Evolutionary conservation across 2,329 filamentous ascomycete genomes (phyloP), one percentile per base, ranked within the genome.

Genomic region (Mariannaea sp.): DNA sequence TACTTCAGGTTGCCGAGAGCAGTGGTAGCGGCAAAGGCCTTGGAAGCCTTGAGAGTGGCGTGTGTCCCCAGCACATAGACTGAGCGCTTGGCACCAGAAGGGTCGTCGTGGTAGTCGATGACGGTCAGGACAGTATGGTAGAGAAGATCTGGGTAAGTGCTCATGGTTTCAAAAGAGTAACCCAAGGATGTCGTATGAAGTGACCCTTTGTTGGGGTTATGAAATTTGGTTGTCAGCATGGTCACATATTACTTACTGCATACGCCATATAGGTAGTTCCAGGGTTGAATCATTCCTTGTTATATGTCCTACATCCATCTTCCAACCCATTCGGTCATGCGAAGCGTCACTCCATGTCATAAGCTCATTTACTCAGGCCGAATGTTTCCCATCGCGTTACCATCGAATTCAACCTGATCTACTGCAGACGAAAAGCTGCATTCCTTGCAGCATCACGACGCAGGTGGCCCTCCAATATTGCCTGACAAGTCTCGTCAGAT

Each of bases 31-130:
- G 74, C 68, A 27, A 71, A 76, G 2, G 52, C 48, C 54, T 77
- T 75, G 12, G 75, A 74, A 0, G 71, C 67, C 3, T 61, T 40
- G 5, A 76, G 58, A 13, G 65, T 65, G 4, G 68, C 70, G 49
- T 71, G 73, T 0, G 75, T 76, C 44, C 68, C 72, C 1, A 77
- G 70, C 13, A 76, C 68, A 57, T 70, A 72, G 36, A 68, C 65
- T 3, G 61, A 63, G 13, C 62, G 67, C 10, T 56, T 66, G n/a
- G 60, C 62, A 16, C 65, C 67, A 0, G 61, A 66, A 2, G 66
- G 60, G 22, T 67, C 61, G 7, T 51, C 42, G 19, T 61, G 53
- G 42, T 65, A 64, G 45, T 69, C 59, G 40, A 62, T 60, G n/a
- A 74, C 68, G 0, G 68, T 73, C n/a, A 74, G 58, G 17, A 65